A percentile compares a stretch with the other conserved stretches of the same genome.
These are phyloP conservation scores for Persicaria maculosa DNA, from an alignment of 148 eudicot genomes.

Conservation along the genomic window DNA sequence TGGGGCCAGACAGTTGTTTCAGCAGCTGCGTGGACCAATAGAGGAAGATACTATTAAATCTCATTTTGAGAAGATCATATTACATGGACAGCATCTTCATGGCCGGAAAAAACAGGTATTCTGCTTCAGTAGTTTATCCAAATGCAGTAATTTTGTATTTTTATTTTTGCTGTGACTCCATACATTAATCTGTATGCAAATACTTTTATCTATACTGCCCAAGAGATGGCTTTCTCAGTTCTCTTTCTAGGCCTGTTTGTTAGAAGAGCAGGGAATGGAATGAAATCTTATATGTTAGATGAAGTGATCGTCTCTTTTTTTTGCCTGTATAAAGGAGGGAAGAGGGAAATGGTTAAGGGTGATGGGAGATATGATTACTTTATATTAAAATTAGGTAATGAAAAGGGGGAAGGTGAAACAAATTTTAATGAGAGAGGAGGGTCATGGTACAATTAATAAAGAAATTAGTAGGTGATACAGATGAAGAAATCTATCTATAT, in stretches of 20 bases:
- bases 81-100: constrained; percentile 51
- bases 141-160: neutral
- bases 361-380: no score
- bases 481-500: no score
- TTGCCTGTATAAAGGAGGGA: no score
- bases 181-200: neutral
- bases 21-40: constrained; percentile 79
- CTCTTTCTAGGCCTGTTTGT: neutral
- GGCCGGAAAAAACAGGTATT: constrained; percentile 53
- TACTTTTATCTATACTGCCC: neutral
- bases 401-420: no score
- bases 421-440: no score
- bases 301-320: no score
- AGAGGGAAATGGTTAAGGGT: no score
- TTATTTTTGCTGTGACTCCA: neutral
- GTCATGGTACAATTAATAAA: no score
- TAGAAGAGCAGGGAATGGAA: no score
- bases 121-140: neutral
- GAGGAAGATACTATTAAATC: constrained; percentile 88
- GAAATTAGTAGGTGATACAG: no score
- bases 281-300: no score
- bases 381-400: no score
- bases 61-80: constrained; percentile 78
- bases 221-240: neutral
- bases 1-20: constrained; percentile 93